Evolutionary conservation across 1,139 yeast genomes (phyloP).

Genomic region (Scheffersomyces stambukii): DNA sequence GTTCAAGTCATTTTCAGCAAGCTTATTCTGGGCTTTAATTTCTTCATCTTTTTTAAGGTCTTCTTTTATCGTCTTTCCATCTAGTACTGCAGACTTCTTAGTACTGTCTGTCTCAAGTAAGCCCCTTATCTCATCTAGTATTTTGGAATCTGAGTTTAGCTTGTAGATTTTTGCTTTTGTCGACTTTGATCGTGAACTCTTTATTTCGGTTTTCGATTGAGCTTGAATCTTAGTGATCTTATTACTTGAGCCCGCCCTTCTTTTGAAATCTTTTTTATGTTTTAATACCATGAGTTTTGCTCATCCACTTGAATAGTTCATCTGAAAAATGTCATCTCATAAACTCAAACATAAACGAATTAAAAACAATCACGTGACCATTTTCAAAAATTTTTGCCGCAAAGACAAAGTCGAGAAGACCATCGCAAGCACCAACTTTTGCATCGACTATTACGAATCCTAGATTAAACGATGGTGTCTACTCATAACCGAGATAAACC

Average conservation of each 20-base stretch:
- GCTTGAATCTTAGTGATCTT: too few species aligned
- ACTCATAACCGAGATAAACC: conserved; percentile 94
- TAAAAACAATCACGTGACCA: too few species aligned
- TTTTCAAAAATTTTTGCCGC: too few species aligned
- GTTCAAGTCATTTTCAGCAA: conserved; percentile 48
- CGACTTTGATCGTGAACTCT: conserved; percentile 25
- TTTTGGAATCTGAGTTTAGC: conserved; percentile 37
- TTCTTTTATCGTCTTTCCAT: conserved; percentile 24
- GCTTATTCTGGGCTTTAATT: conserved; percentile 30
- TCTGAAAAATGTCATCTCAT: too few species aligned
- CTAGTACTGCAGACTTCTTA: conserved; percentile 7
- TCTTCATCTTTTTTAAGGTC: conserved; percentile 44
- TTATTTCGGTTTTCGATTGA: conserved; percentile 16
- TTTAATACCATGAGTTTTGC: too few species aligned
- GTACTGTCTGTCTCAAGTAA: conserved; percentile 13
- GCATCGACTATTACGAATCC: too few species aligned
- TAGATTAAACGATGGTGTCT: conserved; percentile 66
- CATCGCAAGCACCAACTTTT: too few species aligned
- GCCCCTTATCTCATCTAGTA: conserved; percentile 32
- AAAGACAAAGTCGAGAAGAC: too few species aligned
- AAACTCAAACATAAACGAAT: too few species aligned
- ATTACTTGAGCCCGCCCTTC: too few species aligned
- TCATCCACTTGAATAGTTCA: too few species aligned
- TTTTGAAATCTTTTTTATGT: too few species aligned
- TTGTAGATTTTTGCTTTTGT: conserved; percentile 39